phyloP scores from a whole-genome alignment of 129 eudicot species.

The Flaveria ramosissima region DNA sequence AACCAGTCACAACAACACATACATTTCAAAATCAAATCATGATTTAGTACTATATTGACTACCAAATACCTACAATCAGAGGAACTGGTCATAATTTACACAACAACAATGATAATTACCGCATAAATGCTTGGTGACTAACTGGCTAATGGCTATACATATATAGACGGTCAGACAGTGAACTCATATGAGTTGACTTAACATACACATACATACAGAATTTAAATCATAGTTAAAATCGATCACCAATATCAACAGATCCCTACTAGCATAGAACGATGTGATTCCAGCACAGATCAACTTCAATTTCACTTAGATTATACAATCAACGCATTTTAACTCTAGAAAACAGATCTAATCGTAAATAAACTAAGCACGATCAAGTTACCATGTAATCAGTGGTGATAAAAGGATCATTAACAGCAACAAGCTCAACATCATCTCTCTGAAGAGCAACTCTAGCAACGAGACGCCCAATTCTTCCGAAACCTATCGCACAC shows the following conservation, averaged over 20 bases:
- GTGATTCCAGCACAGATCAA: background rate
- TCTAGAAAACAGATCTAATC: constrained; percentile 6
- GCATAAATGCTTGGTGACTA: background rate
- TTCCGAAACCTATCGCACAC: constrained; percentile 61
- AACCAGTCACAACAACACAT: background rate
- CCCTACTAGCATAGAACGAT: background rate
- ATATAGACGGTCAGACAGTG: background rate
- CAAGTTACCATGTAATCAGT: constrained; percentile 75
- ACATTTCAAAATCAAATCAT: background rate
- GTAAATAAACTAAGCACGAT: background rate
- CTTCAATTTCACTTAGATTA: background rate
- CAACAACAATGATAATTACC: background rate
- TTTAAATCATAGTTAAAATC: background rate
- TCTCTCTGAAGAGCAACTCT: constrained; percentile 78
- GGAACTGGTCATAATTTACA: background rate
- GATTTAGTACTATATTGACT: constrained; percentile 7
- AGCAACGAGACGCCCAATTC: constrained; percentile 87
- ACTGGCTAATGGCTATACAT: background rate
- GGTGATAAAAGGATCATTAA: constrained; percentile 86
- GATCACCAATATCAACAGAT: background rate
- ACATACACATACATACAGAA: background rate
- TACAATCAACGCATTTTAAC: background rate
- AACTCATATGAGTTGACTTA: background rate
- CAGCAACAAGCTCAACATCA: constrained; percentile 90
- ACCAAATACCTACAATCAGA: background rate